Conservation (phyloP, 2,329 filamentous ascomycete genomes). For the Ciborinia camelliae region DNA sequence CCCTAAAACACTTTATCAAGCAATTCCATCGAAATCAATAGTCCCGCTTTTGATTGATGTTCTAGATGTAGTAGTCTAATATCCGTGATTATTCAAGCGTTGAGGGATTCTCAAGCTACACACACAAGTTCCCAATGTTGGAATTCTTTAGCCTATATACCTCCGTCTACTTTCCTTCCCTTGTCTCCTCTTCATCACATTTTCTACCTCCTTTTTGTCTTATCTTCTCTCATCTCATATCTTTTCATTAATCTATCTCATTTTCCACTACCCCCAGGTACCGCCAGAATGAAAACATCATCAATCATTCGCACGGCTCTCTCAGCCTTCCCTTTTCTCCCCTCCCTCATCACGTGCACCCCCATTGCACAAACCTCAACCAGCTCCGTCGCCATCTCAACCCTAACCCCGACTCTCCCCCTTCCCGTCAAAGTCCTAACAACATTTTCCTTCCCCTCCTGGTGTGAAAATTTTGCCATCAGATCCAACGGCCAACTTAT, state of each 20-base stretch:
- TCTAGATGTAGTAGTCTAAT: slow-evolving; percentile 7
- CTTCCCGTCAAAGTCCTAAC: slow-evolving; percentile 20
- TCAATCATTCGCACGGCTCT: neutral
- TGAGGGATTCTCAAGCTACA: no score
- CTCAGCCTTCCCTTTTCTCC: neutral
- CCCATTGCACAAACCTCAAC: neutral
- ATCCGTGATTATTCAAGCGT: neutral
- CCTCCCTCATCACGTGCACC: neutral
- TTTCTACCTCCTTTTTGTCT: neutral
- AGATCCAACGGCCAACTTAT: slow-evolving; percentile 41
- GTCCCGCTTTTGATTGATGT: neutral
- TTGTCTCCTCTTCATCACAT: neutral
- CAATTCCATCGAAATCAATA: neutral
- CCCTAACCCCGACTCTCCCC: slow-evolving; percentile 9
- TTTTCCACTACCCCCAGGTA: neutral
- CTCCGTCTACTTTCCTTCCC: neutral
- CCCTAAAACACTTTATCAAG: no score
- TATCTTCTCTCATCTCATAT: neutral
- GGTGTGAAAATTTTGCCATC: slow-evolving; percentile 40
- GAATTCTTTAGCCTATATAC: neutral
- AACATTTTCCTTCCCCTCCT: slow-evolving; percentile 20
- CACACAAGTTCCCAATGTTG: neutral
- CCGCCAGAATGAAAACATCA: slow-evolving; percentile 3
- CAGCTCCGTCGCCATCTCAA: neutral
- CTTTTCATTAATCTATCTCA: neutral